Evolutionary conservation across 257 asterid genomes (phyloP), one percentile per base, ranked within the genome.

Genomic region (Phtheirospermum japonicum): DNA sequence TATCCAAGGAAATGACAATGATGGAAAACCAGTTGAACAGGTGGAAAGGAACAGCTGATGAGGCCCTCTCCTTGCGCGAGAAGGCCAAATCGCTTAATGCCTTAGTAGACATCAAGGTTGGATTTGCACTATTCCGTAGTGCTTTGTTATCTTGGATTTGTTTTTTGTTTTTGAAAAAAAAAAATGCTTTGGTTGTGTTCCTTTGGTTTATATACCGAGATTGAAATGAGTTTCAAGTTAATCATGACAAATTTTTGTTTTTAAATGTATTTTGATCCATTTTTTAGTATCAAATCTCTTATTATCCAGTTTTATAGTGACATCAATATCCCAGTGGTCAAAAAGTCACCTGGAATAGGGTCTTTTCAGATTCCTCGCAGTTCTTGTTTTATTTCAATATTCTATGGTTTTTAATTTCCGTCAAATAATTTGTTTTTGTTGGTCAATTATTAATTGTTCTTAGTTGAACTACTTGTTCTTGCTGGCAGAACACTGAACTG

Each of bases 11-110:
- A 78, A 80, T 86, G 76, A 76, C 72, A 55, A 82, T 89, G 95
- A 87, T 85, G 94, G 88, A 89, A 77, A 79, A 77, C 68, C 99
- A 83, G 81, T 65, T 87, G 74, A 82, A 77, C 70, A 87, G 79
- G 73, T 92, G 99, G 99, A 82, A 85, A 75, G 76, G 54, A 68
- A 83, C 90, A 37, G 94, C 97, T 57, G 85, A 89, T 9, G 96
- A 92, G 82, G 92, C 97, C 63, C 56, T 74, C 73, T 80, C 87
- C 32, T 83, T 92, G 81, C 91, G 76, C 4, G 85, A 81, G 75
- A 85, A 89, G 82, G 82, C 80, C 71, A 86, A 66, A 57, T 73
- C 94, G 33, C 76, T 89, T 63, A 80, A 78, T 70, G 74, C 82
- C 58, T 69, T 76, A 58, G 70, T 89, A 60, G 91, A 80, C 61